Evolutionary conservation across 2,329 filamentous ascomycete genomes (phyloP), one percentile per base, ranked within the genome.

Genomic region (Hymenotorrendiella dingleyae): DNA sequence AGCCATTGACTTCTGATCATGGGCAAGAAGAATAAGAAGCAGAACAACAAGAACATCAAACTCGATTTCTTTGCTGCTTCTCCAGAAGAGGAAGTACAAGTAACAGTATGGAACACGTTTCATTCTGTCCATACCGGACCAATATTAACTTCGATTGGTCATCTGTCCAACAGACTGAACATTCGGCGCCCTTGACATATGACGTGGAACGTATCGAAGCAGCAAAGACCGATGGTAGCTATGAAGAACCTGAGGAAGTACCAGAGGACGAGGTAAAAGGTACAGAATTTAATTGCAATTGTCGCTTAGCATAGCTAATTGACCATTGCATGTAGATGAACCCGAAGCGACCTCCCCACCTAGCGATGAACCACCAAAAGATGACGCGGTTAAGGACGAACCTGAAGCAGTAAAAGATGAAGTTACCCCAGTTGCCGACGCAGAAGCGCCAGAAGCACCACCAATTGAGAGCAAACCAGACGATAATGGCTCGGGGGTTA

Each of bases 81-180:
- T 53, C 43, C 40, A 46, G 35, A 56, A 30, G 45, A 53, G 45
- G 38, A 49, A 20, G 19, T 34, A 52, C 32, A 47, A 27, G 50
- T 42, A 49, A 46, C 41, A 56, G 49, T 54, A 61, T 57, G 57
- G 56, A 53, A 46, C 38, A 57, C 29, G 45, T 60, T 53, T 56
- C 58, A 43, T 56, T 49, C 44, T 58, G 57, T 56, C 57, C 57
- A 38, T 52, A 56, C 37, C 48, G 56, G 50, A 46, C 47, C 30
- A 50, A 47, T 34, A 49, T 56, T 46, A 48, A 54, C 44, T 44
- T 45, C 49, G 43, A 50, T 44, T 55, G 53, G 48, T 55, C 53
- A 19, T 43, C 40, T 37, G 40, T 55, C 22, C 48, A 58, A 48
- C 55, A 50, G 33, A 52, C 49, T 16, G 33, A 47, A 33, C 43